phyloP scores from a whole-genome alignment of 345 rosid species.

The Microthlaspi erraticum region DNA sequence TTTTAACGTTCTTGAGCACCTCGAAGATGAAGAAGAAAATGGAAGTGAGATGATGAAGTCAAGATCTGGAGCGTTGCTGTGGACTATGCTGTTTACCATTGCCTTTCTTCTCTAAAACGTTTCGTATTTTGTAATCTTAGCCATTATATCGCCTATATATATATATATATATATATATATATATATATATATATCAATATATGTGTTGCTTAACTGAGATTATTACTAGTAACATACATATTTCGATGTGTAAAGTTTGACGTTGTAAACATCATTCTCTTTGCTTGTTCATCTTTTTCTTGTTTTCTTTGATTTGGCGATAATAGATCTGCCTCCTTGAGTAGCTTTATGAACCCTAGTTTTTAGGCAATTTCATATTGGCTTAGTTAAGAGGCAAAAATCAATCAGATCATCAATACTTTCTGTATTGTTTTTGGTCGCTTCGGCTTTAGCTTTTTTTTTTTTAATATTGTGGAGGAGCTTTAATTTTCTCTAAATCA shows the following conservation, averaged over 20 bases:
- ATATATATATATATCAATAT: too few species aligned
- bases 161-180: too few species aligned
- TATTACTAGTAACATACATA: too few species aligned
- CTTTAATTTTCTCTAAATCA: background rate
- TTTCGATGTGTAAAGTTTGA: too few species aligned
- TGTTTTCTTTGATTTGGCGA: too few species aligned
- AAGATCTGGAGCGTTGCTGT: slow-evolving; percentile 38
- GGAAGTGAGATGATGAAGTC: slow-evolving; percentile 44
- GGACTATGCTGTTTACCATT: slow-evolving; percentile 47
- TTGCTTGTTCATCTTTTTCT: too few species aligned
- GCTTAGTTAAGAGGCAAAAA: slow-evolving; percentile 46
- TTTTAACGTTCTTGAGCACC: slow-evolving; percentile 70
- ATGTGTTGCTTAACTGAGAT: background rate
- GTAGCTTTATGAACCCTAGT: slow-evolving; percentile 45
- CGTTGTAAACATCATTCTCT: too few species aligned
- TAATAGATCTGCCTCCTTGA: slow-evolving; percentile 41
- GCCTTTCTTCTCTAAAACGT: slow-evolving; percentile 43
- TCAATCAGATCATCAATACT: slow-evolving; percentile 31
- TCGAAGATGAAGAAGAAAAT: slow-evolving; percentile 53
- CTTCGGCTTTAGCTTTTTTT: too few species aligned
- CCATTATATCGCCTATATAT: too few species aligned
- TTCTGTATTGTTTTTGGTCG: slow-evolving; percentile 35
- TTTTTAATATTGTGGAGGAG: slow-evolving; percentile 13
- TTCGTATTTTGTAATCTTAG: background rate
- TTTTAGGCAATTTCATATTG: slow-evolving; percentile 39